A percentile compares a stretch with the other conserved stretches of the same genome.
Evolutionary conservation across 768 basidiomycete species (phyloP).

Genomic region (Tylopilus sp.): DNA sequence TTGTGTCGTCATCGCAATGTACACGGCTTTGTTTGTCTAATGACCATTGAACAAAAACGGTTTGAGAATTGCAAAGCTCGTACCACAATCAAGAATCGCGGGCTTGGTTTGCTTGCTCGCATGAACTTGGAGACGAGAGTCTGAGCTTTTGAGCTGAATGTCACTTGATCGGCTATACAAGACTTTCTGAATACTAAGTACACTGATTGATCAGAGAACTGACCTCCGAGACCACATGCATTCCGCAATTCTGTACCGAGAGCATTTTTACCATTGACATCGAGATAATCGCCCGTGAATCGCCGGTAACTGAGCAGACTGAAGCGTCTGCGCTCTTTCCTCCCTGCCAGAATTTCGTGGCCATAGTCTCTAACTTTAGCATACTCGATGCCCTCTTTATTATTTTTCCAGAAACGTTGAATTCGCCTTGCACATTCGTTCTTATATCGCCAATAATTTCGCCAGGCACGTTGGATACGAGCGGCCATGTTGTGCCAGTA

Average conservation of each 20-base stretch:
- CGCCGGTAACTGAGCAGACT: conserved; percentile 91
- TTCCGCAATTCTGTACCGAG: conserved; percentile 72
- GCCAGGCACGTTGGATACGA: conserved; percentile 93
- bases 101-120: conserved; percentile 88
- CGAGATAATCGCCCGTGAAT: conserved; percentile 95
- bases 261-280: conserved; percentile 76
- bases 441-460: conserved; percentile 94
- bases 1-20: conserved; percentile 62
- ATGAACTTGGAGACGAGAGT: conserved; percentile 79
- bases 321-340: conserved; percentile 92
- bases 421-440: conserved; percentile 93
- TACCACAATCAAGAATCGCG: conserved; percentile 87
- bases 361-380: conserved; percentile 92
- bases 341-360: conserved; percentile 83
- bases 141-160: conserved; percentile 81
- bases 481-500: conserved; percentile 99
- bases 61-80: conserved; percentile 28
- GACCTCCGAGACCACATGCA: conserved; percentile 73
- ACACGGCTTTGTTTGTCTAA: conserved; percentile 64
- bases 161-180: conserved; percentile 64
- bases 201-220: conserved; percentile 24
- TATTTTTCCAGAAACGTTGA: conserved; percentile 98
- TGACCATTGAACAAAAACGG: not conserved
- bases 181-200: not conserved
- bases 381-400: conserved; percentile 90